These are phyloP conservation scores for Aspergillus bridgeri DNA, from an alignment of 495 filamentous ascomycete species.

Conservation along the genomic window DNA sequence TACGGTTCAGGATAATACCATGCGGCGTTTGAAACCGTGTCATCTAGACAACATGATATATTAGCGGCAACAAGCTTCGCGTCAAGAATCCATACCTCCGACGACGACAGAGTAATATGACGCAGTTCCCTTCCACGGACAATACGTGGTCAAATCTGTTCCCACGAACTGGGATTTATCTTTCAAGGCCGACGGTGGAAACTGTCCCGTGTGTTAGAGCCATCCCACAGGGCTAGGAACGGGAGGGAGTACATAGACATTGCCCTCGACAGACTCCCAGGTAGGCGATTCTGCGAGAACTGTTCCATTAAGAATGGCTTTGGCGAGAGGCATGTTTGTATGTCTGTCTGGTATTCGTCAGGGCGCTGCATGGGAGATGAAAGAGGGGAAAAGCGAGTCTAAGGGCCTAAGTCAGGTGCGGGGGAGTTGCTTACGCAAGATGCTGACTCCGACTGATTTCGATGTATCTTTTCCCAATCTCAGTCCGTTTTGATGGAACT, in stretches of 20 bases:
- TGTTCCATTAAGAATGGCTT: conserved; percentile 54
- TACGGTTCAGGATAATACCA: conserved; percentile 65
- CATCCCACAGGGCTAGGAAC: background rate
- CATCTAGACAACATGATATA: conserved; percentile 38
- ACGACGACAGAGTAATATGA: conserved; percentile 63
- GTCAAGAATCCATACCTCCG: conserved; percentile 44
- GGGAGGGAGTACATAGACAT: conserved; percentile 55
- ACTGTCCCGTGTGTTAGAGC: conserved; percentile 20
- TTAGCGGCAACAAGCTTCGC: too few relatives aligned
- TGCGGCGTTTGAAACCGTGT: conserved; percentile 56
- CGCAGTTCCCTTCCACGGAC: conserved; percentile 69
- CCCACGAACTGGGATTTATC: conserved; percentile 45
- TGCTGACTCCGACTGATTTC: background rate
- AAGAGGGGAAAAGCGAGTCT: background rate
- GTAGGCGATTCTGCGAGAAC: conserved; percentile 57
- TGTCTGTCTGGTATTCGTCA: too few relatives aligned
- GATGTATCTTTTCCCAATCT: background rate
- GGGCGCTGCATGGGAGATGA: background rate
- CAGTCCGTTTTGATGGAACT: too few relatives aligned
- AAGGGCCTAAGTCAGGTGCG: background rate
- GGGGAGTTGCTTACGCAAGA: background rate
- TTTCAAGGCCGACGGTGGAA: conserved; percentile 35
- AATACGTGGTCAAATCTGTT: conserved; percentile 51
- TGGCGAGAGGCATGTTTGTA: conserved; percentile 46
- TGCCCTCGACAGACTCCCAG: conserved; percentile 68